Evolutionary conservation across 208 protist species (phyloP).

Genomic region (Histomonas meleagridis): DNA sequence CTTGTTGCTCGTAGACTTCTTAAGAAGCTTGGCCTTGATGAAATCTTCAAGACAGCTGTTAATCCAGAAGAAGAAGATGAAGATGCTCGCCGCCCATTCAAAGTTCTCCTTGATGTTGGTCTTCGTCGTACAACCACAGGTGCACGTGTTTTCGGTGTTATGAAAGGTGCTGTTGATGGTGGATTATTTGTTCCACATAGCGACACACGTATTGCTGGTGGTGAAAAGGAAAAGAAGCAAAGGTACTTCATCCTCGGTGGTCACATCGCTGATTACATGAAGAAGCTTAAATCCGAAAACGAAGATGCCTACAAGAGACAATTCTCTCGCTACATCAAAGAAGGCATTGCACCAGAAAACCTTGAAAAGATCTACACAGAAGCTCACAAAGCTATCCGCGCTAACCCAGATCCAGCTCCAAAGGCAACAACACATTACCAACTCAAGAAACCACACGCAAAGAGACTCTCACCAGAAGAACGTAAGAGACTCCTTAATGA

Average conservation of each 20-base stretch:
- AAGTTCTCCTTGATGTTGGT: constrained; percentile 84
- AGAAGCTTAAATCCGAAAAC: constrained; percentile 75
- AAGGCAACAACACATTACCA: background rate
- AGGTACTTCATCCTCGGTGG: constrained; percentile 72
- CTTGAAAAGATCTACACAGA: constrained; percentile 81
- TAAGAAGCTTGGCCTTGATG: constrained; percentile 69
- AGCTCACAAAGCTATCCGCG: constrained; percentile 61
- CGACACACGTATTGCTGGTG: background rate
- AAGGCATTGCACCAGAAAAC: constrained; percentile 68
- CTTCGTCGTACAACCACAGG: constrained; percentile 84
- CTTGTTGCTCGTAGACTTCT: constrained; percentile 83
- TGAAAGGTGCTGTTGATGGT: constrained; percentile 59
- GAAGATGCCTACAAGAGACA: constrained; percentile 73
- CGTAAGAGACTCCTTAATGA: background rate
- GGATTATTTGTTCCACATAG: constrained; percentile 61
- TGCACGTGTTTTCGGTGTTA: constrained; percentile 65
- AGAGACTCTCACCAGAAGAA: background rate
- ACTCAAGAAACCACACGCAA: background rate
- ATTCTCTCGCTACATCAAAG: constrained; percentile 81
- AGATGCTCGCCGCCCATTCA: constrained; percentile 75
- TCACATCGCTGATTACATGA: constrained; percentile 93
- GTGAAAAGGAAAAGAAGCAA: constrained; percentile 57
- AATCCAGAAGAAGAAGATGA: constrained; percentile 58
- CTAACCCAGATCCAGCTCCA: constrained; percentile 17
- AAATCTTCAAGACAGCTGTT: constrained; percentile 71